These are phyloP conservation scores for Camelina laxa DNA, from an alignment of 345 rosid species.

Conservation along the genomic window DNA sequence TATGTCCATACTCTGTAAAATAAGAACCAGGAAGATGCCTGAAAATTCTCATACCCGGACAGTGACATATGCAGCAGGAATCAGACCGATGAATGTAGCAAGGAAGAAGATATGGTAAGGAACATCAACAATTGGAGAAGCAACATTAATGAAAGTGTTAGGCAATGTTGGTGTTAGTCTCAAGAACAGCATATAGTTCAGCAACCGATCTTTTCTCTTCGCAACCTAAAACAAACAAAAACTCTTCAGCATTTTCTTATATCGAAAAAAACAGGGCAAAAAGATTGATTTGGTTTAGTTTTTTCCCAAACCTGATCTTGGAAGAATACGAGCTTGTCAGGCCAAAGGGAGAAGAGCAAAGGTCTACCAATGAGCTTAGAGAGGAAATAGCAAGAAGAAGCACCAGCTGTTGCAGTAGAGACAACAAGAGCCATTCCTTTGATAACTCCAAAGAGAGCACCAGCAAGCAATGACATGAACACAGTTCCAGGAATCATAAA, in stretches of 20 bases:
- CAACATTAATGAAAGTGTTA: conserved; percentile 87
- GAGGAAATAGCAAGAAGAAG: conserved; percentile 91
- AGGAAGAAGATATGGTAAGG: conserved; percentile 89
- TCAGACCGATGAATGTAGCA: conserved; percentile 80
- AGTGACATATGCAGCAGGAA: conserved; percentile 91
- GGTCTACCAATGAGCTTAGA: conserved; percentile 88
- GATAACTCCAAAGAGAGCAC: conserved; percentile 83
- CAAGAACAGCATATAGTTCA: conserved; percentile 91
- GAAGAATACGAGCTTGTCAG: conserved; percentile 84
- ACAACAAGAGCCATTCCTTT: conserved; percentile 91
- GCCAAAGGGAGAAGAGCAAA: conserved; percentile 81
- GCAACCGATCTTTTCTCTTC: conserved; percentile 63
- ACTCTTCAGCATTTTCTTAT: neutral
- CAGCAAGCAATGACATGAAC: conserved; percentile 96
- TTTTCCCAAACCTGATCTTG: conserved; percentile 70
- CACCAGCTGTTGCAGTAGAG: conserved; percentile 90
- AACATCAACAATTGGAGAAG: conserved; percentile 89
- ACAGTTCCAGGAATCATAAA: conserved; percentile 95
- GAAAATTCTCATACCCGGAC: conserved; percentile 63
- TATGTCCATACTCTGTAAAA: neutral
- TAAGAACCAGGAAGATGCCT: conserved; percentile 4
- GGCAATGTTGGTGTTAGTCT: conserved; percentile 94
- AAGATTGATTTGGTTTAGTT: neutral
- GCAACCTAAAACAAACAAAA: conserved; percentile 61
- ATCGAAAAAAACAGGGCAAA: neutral